Evolutionary conservation across 2,329 filamentous ascomycete genomes (phyloP).

Genomic region (Fusarium sororula): DNA sequence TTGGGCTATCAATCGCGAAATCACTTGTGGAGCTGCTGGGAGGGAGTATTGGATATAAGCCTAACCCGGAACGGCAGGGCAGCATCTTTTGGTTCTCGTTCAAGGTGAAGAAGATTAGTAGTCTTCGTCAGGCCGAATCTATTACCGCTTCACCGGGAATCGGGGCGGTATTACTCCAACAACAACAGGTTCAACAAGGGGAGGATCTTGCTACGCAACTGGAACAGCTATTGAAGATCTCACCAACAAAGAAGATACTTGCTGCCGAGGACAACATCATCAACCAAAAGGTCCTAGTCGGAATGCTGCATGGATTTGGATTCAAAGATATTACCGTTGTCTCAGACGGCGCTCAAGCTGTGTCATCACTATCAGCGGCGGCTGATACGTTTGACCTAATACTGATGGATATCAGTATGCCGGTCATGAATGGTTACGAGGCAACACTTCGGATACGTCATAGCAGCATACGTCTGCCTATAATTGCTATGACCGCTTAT

Average conservation of each 20-base stretch:
- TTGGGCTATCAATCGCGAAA: conserved; percentile 3
- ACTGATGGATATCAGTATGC: conserved; percentile 14
- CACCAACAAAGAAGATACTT: neutral
- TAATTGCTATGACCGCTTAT: conserved; percentile 9
- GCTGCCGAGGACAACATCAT: neutral
- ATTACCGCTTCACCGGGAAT: fast-evolving
- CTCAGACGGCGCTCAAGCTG: neutral
- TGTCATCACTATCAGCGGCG: neutral
- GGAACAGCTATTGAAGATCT: neutral
- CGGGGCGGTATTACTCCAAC: neutral
- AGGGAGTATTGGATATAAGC: neutral
- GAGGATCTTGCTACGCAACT: neutral
- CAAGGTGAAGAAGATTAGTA: neutral
- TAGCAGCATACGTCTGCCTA: neutral
- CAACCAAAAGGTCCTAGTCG: neutral
- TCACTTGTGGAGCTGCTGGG: neutral
- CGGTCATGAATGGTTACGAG: neutral
- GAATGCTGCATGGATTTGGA: conserved; percentile 4
- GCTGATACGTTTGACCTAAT: neutral
- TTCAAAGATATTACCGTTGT: neutral
- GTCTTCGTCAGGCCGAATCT: neutral
- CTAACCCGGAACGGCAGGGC: neutral
- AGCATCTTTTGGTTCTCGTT: conserved; percentile 2
- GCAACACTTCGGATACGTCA: neutral
- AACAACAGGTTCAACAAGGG: neutral